Base-by-base conservation (phyloP, 495 filamentous ascomycete genomes). In the Ramalina peruviana region DNA sequence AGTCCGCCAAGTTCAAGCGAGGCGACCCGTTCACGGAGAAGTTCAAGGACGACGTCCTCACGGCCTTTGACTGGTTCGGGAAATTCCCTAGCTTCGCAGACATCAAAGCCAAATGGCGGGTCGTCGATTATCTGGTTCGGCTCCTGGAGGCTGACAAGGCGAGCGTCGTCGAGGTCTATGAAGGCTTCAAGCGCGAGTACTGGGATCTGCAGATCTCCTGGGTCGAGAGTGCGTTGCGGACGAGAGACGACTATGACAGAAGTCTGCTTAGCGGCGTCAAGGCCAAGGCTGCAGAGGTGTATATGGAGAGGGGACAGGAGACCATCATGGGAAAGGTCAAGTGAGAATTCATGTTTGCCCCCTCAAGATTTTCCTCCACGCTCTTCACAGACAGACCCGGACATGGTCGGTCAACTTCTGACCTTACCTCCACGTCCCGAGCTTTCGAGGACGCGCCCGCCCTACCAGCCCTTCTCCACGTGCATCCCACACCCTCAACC, bases 181-280 rank as follows among this genome's bases (percentile, higher is more conserved):
- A 84, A 56, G 67, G 70, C 15, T 88, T 97, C 66, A 95, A 94
- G 70, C 63, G 68, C 30, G 72, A 79, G 50, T 94, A 94, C 61
- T 96, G 89, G 90, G 92, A 99, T 66, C 70, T 95, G 59, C 87
- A 90, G 65, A 78, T 95, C 46, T 81, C 79, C 25, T 99, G 92
- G 92, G 88, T 97, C n/a, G 92, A 99, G 70, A 80, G 84, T 17
- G 92, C 94, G 52, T 61, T 99, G 49, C 73, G 88, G 64, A 69
- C 80, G 3, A 68, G 92, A 50, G 92, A 99, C 65, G 92, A 99
- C 65, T 95, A 94, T 66, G 90, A 95, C 60, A 73, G 89, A 54
- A 78, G 76, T 51, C 86, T 95, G 85, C 64, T 96, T 51, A 88
- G 85, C 60, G 73, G 76, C 17, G 80, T 96, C 27, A 96, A 94